phyloP scores from a whole-genome alignment of 2,329 filamentous ascomycete species.

The Neocucurbitaria cava region DNA sequence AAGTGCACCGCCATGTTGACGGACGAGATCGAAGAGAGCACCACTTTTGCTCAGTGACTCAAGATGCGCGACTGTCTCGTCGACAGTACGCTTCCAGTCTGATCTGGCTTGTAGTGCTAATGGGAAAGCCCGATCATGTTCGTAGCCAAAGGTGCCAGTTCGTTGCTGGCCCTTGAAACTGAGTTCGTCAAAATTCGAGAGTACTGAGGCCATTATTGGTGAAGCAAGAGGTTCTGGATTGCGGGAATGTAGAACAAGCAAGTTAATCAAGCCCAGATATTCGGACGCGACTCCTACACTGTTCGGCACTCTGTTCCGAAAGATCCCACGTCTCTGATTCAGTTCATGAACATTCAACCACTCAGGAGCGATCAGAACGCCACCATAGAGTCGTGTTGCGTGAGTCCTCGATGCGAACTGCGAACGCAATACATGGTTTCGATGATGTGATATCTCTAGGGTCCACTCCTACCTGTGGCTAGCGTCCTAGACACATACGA shows the following conservation, averaged over 20 bases:
- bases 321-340: not conserved
- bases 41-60: conserved; percentile 29
- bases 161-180: conserved; percentile 5
- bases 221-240: too few species aligned
- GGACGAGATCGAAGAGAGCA: conserved; percentile 28
- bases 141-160: conserved; percentile 3
- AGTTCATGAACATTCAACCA: not conserved
- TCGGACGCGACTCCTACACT: not conserved
- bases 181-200: not conserved
- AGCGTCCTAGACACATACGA: not conserved
- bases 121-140: conserved; percentile 3
- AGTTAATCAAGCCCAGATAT: not conserved
- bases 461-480: not conserved
- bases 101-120: conserved; percentile 4
- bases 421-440: conserved; percentile 2
- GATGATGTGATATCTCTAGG: conserved; percentile 1
- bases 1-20: conserved; percentile 44
- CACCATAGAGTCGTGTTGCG: not conserved
- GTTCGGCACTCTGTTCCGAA: not conserved
- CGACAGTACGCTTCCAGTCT: conserved; percentile 2
- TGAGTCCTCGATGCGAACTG: not conserved
- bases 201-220: not conserved
- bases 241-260: not conserved
- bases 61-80: conserved; percentile 14
- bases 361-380: not conserved